These are phyloP conservation scores for Aspergillus wentii DNA, from an alignment of 495 filamentous ascomycete genomes.

Conservation along the genomic window DNA sequence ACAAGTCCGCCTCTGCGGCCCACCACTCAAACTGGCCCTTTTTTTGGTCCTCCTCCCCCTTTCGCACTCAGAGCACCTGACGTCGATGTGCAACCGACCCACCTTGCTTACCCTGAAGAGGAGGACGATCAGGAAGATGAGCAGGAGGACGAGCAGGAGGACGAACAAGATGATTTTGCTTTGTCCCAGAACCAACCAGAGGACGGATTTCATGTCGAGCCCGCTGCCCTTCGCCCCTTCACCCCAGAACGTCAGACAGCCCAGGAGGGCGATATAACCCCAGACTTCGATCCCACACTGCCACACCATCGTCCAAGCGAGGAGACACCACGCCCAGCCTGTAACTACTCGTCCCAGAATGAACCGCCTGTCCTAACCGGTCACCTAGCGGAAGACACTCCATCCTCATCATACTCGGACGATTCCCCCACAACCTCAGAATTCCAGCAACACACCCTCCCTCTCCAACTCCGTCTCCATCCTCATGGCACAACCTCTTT, in stretches of 20 bases:
- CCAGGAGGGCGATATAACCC: conserved; percentile 15
- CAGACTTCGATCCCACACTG: conserved; percentile 59
- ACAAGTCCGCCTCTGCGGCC: conserved; percentile 18
- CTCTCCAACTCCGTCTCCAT: conserved; percentile 25
- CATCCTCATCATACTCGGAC: too few species aligned
- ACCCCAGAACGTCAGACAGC: conserved; percentile 11
- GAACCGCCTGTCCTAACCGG: too few species aligned
- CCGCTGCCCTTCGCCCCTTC: conserved; percentile 8
- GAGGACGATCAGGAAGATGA: conserved; percentile 9
- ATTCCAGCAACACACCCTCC: conserved; percentile 16
- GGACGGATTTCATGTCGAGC: conserved; percentile 11
- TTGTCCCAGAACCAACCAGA: conserved; percentile 8
- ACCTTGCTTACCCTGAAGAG: conserved; percentile 19
- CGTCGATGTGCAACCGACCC: conserved; percentile 21
- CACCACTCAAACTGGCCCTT: conserved; percentile 12
- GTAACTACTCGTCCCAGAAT: too few species aligned
- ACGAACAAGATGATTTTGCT: conserved; percentile 13
- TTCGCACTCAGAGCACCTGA: conserved; percentile 13
- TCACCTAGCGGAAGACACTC: too few species aligned
- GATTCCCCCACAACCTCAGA: conserved; percentile 3
- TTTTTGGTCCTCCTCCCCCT: conserved; percentile 18
- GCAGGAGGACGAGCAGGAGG: conserved; percentile 9
- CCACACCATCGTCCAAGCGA: conserved; percentile 63
- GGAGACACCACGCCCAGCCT: too few species aligned
- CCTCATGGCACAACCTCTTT: conserved; percentile 30